phyloP scores from a whole-genome alignment of 2,329 filamentous ascomycete genomes.

The Arthrobotrys pseudoclavata region DNA sequence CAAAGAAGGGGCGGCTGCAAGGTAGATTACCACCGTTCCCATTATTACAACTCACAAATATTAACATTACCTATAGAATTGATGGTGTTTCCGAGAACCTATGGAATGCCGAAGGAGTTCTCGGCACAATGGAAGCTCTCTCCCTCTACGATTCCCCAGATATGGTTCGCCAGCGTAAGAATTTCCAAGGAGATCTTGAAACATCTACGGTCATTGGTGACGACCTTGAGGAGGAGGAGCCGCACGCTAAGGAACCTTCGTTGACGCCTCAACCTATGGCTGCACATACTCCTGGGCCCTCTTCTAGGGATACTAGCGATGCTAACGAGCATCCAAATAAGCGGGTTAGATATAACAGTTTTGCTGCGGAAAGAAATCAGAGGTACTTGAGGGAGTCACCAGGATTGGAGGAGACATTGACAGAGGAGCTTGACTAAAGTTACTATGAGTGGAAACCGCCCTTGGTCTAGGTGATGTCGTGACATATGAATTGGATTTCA shows the following conservation, averaged over 20 bases:
- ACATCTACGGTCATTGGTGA: conserved; percentile 40
- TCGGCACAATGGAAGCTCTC: conserved; percentile 62
- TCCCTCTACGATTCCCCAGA: conserved; percentile 63
- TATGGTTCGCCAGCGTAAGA: conserved; percentile 58
- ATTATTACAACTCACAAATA: neutral
- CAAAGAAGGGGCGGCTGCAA: conserved; percentile 62
- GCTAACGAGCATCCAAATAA: conserved; percentile 50
- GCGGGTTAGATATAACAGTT: conserved; percentile 45
- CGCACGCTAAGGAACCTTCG: conserved; percentile 23
- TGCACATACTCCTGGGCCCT: conserved; percentile 1
- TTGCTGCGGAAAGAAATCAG: conserved; percentile 51
- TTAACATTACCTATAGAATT: conserved; percentile 57
- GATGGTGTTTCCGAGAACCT: conserved; percentile 63
- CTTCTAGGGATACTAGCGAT: conserved; percentile 36
- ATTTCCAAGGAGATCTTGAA: conserved; percentile 62
- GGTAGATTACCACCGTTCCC: conserved; percentile 2
- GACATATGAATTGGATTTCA: conserved; percentile 18
- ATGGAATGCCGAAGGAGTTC: conserved; percentile 63
- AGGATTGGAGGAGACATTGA: conserved; percentile 46
- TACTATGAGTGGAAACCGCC: neutral
- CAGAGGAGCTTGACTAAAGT: conserved; percentile 49
- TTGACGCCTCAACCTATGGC: conserved; percentile 44
- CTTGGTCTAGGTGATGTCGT: neutral
- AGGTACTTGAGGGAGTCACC: conserved; percentile 51
- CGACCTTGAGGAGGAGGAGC: conserved; percentile 39